Base-by-base conservation (phyloP, 306 rosid species). In the Malus sylvestris region DNA sequence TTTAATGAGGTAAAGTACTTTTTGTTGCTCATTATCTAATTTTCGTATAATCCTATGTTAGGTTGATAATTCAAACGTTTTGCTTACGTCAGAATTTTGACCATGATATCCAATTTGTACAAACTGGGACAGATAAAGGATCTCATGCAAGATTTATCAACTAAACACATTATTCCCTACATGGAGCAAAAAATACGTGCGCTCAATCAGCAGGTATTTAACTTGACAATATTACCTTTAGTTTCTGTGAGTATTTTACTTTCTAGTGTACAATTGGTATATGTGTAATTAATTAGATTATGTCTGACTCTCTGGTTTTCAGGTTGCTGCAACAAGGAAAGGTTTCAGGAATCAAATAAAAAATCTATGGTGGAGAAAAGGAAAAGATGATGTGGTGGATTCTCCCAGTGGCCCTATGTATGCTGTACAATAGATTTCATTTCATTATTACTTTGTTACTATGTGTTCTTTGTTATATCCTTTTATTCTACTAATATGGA, bases 351-450 rank as follows among this genome's bases (percentile, higher is more conserved):
- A 96, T 87, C 99, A 96, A 87, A 83, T 96, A 52, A 96, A 96
- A 84, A 96, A 88, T 83, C 82, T 96, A 82, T 96, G 99, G 99
- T 96, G 99, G 99, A 91, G 99, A 82, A 96, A 96, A 86, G 99
- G 99, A 83, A 96, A 95, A 88, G 99, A 92, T 22, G 99, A 96
- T 38, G 62, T 79, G 55, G 89, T 79, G 65, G 99, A 96, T 80
- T 87, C 92, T 70, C 89, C 86, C 66, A 75, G 66, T 80, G 99
- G 97, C 78, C 89, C 96, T 45, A 85, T 35, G 99, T 96, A 91
- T 83, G 91, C 73, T 45, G 63, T 67, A 70, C 76, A 58, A 49
- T 13, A 78, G 67, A 82, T 75, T 49, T 74, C 74, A 58, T 76
- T 60, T 46, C 61, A 23, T 69, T 68, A 25, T 35, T 73, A 38